These are phyloP conservation scores for Coffea humblotiana DNA, from an alignment of 305 asterid species.

Conservation along the genomic window DNA sequence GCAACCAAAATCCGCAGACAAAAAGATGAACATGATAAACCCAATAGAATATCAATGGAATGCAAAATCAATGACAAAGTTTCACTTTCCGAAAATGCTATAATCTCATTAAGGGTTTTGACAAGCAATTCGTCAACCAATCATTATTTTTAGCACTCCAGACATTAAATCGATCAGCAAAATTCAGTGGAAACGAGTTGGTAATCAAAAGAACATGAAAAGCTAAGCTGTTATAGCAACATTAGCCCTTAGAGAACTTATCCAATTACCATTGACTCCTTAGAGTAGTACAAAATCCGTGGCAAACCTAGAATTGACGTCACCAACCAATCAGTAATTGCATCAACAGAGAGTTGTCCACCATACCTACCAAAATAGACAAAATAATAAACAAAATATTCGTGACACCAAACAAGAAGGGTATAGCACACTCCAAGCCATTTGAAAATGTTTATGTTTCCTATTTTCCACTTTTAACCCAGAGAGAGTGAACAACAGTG, in stretches of 20 bases:
- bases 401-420: background rate
- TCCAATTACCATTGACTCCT: constrained; percentile 85
- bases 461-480: no score
- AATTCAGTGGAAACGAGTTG: background rate
- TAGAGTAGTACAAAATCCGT: constrained; percentile 76
- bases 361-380: constrained; percentile 53
- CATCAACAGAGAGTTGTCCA: constrained; percentile 84
- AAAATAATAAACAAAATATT: background rate
- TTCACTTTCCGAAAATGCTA: background rate
- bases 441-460: background rate
- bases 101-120: background rate
- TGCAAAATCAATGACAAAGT: background rate
- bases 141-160: background rate
- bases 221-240: background rate
- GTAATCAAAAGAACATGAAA: background rate
- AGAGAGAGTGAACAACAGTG: background rate
- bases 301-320: constrained; percentile 75
- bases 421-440: background rate
- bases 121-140: background rate
- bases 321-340: constrained; percentile 88
- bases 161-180: background rate
- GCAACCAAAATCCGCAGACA: background rate
- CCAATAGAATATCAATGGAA: background rate
- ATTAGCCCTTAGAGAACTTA: constrained; percentile 1
- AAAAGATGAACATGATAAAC: background rate